These are phyloP conservation scores for Piloderma croceum DNA, from an alignment of 768 basidiomycete species.

Conservation along the genomic window DNA sequence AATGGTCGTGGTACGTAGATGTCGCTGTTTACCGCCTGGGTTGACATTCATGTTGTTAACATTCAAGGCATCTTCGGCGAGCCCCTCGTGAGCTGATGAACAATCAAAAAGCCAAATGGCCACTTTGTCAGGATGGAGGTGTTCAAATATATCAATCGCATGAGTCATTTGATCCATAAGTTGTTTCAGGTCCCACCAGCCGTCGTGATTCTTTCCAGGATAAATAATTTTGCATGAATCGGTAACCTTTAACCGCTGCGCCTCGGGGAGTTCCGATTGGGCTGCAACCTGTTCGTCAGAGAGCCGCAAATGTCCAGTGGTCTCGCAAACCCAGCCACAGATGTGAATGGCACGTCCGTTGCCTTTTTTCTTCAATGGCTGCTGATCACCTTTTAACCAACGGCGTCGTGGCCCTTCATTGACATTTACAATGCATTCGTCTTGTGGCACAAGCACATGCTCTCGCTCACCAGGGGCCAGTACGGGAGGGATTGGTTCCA, in stretches of 20 bases:
- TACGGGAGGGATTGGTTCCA: conserved; percentile 10
- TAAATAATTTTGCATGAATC: conserved; percentile 18
- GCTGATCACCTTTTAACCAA: conserved; percentile 16
- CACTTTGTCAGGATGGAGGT: conserved; percentile 13
- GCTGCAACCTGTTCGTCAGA: conserved; percentile 6
- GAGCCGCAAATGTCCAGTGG: conserved; percentile 11
- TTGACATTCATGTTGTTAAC: conserved; percentile 22
- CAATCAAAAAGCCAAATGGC: conserved; percentile 22
- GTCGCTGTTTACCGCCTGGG: conserved; percentile 19
- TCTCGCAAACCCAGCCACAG: conserved; percentile 17
- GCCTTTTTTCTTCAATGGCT: conserved; percentile 15
- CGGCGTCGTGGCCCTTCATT: conserved; percentile 14
- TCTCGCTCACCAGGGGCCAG: conserved; percentile 11
- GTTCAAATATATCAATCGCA: conserved; percentile 17
- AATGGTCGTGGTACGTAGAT: conserved; percentile 15
- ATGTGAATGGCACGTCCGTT: conserved; percentile 15
- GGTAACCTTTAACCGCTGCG: neutral
- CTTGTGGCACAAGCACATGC: conserved; percentile 17
- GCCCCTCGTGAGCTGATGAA: conserved; percentile 21
- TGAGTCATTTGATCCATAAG: conserved; percentile 16
- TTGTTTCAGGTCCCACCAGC: conserved; percentile 20
- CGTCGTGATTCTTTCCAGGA: conserved; percentile 19
- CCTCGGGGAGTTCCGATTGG: conserved; percentile 8
- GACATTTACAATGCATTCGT: conserved; percentile 18
- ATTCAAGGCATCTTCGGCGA: conserved; percentile 21